Conservation (phyloP, 2,329 filamentous ascomycete species). For the Diplocarpon rosae region DNA sequence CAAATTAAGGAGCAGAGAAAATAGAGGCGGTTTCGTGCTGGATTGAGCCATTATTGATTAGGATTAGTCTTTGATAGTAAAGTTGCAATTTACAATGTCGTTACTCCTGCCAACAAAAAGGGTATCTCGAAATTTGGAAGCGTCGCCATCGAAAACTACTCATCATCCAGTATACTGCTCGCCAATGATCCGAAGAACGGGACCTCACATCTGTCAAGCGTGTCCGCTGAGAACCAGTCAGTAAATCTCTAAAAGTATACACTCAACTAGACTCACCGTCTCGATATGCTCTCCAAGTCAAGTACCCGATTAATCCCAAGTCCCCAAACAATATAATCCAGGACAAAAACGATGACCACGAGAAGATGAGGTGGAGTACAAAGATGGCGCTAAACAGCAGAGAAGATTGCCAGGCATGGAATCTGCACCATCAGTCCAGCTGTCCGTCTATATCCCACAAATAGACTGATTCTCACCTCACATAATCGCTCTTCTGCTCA, state of each 20-base stretch:
- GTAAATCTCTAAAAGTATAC: too few relatives aligned
- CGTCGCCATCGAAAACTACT: constrained; percentile 30
- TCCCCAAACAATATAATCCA: constrained; percentile 76
- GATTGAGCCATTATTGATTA: constrained; percentile 6
- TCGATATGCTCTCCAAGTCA: constrained; percentile 70
- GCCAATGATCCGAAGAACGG: constrained; percentile 79
- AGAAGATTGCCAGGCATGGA: constrained; percentile 92
- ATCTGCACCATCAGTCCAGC: constrained; percentile 39
- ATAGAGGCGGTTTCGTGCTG: background rate
- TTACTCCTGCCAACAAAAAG: constrained; percentile 9
- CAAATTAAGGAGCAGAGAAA: background rate
- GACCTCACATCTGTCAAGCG: constrained; percentile 51
- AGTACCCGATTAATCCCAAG: constrained; percentile 60
- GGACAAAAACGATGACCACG: constrained; percentile 72
- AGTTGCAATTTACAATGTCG: background rate
- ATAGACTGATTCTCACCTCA: constrained; percentile 50
- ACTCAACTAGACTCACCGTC: constrained; percentile 43
- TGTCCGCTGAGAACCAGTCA: constrained; percentile 38
- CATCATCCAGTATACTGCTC: constrained; percentile 83
- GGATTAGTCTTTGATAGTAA: constrained; percentile 13
- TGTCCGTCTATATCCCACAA: background rate
- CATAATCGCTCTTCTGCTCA: constrained; percentile 95
- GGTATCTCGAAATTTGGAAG: constrained; percentile 19
- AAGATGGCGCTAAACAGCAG: constrained; percentile 67
- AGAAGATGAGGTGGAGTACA: constrained; percentile 74